Evolutionary conservation across 2,329 filamentous ascomycete genomes (phyloP), one percentile per base, ranked within the genome.

Genomic region (Cyphellophora attinorum): DNA sequence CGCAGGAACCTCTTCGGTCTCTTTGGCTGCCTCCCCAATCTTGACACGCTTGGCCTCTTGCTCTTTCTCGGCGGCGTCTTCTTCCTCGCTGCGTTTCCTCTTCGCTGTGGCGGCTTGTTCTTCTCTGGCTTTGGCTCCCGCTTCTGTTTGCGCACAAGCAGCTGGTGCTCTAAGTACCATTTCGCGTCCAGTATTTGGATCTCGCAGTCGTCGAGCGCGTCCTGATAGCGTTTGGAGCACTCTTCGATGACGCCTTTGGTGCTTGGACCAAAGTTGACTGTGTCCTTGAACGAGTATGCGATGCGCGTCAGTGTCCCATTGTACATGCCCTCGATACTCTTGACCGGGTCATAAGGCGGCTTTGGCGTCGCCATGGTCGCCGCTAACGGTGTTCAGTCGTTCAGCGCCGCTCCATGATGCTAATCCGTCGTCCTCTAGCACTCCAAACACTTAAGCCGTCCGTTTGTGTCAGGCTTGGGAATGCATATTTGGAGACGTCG

Each of bases 181-280:
- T 51, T 51, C 10, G 43, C 46, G 29, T 48, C 40, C 11, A 49
- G 40, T 34, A 51, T 48, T 34, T 48, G 40, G 10, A 49, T 42
- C 29, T 49, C 42, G 21, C 43, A 46, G 19, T 51, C 46, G 35
- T 51, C 48, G 6, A 49, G 40, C 25, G 46, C 48, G 41, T 51
- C 48, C 31, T 48, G 45, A 37, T 45, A 51, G 25, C 43, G 42
- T 29, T 46, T 48, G 12, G 44, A 38, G 17, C 42, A 45, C 31
- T 48, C 48, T 29, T 38, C 39, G 8, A 51, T 34, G 10, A 51
- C 38, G 14, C 40, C 38, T 35, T 44, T 43, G 18, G 45, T 51
- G 5, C 37, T 42, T 23, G 40, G 40, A 25, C 43, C 47, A 27
- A 39, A 49, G 29, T 46, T 45, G 17, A 42, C 23, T 14, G 48